Evolutionary conservation across 2,329 filamentous ascomycete genomes (phyloP).

Genomic region (Talaromyces albobiverticillius): DNA sequence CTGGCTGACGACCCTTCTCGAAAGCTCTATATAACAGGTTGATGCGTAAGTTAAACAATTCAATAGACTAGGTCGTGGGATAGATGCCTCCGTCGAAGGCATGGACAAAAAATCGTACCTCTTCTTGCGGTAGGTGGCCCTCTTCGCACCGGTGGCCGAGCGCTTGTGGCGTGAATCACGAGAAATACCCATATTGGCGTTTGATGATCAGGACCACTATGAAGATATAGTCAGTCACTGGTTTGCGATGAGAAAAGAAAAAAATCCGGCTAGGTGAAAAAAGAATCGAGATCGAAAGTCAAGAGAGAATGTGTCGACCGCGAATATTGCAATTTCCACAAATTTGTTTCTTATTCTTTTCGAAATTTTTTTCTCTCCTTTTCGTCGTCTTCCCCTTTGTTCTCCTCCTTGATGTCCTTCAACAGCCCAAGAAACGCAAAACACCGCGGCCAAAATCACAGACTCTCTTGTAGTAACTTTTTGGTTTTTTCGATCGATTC

Average conservation of each 20-base stretch:
- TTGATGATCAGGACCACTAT: constrained; percentile 54
- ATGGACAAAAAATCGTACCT: constrained; percentile 39
- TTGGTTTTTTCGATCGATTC: background rate
- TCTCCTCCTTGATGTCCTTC: constrained; percentile 2
- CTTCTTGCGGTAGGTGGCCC: constrained; percentile 76
- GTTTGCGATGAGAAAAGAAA: background rate
- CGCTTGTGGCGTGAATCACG: constrained; percentile 99
- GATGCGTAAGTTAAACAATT: background rate
- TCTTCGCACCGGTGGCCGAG: constrained; percentile 98
- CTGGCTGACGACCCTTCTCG: constrained; percentile 98
- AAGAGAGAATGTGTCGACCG: constrained; percentile 4
- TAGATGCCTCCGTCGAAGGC: background rate
- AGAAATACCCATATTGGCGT: constrained; percentile 98
- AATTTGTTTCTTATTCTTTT: background rate
- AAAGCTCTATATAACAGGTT: constrained; percentile 79
- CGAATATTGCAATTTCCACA: constrained; percentile 4
- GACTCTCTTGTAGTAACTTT: constrained; percentile 25
- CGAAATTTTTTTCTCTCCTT: background rate
- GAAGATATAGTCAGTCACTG: constrained; percentile 14
- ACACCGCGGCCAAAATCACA: constrained; percentile 12
- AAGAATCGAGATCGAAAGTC: background rate
- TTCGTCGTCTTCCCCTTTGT: background rate
- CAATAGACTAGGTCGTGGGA: background rate
- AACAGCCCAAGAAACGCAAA: background rate
- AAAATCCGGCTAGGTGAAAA: background rate